These are phyloP conservation scores for Phytophthora cryptogea DNA, from an alignment of 352 stramenopile genomes.

Conservation along the genomic window DNA sequence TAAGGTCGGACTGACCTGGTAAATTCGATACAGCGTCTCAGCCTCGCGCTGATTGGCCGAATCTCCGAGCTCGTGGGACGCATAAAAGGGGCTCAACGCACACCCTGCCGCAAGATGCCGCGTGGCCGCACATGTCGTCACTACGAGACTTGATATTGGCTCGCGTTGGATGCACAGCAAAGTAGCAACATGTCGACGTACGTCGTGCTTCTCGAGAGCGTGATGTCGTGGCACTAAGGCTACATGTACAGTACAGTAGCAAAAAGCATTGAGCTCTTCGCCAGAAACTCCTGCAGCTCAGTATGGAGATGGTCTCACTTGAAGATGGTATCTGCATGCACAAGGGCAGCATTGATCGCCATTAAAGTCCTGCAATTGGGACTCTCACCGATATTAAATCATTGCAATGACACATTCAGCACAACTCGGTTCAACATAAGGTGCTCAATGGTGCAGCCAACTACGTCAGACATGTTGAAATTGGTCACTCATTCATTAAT, in stretches of 20 bases:
- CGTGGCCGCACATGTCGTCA: slow-evolving; percentile 37
- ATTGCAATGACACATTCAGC: no score
- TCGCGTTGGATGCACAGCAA: not conserved
- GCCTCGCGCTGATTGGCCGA: slow-evolving; percentile 5
- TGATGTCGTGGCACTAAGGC: not conserved
- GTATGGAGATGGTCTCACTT: no score
- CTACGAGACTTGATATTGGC: slow-evolving; percentile 14
- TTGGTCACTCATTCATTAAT: not conserved
- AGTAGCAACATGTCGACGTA: not conserved
- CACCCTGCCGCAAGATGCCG: slow-evolving; percentile 29
- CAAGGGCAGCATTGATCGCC: no score
- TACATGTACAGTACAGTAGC: no score
- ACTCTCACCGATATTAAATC: no score
- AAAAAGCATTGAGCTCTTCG: no score
- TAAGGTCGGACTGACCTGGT: slow-evolving; percentile 20
- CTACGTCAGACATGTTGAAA: not conserved
- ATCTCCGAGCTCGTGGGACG: not conserved
- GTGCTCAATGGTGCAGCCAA: no score
- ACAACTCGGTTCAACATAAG: no score
- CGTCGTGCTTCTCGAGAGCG: not conserved
- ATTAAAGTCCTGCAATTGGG: no score
- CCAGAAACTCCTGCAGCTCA: no score
- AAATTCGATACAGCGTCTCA: slow-evolving; percentile 1
- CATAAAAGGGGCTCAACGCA: slow-evolving; percentile 8
- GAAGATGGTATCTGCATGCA: no score